A percentile compares a stretch with the other conserved stretches of the same genome.
Evolutionary conservation across 2,329 filamentous ascomycete genomes (phyloP).

Genomic region (Clonostachys solani): DNA sequence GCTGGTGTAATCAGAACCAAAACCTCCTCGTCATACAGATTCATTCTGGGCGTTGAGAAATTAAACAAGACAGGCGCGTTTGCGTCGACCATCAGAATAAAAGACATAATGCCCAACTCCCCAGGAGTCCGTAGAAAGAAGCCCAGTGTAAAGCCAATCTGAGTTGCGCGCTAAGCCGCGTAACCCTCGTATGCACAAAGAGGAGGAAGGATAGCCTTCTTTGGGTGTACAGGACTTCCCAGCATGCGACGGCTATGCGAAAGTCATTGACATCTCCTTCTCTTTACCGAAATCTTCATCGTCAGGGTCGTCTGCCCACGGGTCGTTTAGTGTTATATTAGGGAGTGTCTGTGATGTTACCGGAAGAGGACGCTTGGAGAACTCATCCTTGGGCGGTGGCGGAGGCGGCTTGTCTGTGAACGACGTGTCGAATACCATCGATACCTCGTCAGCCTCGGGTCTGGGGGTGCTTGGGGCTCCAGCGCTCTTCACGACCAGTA

Average conservation of each 20-base stretch:
- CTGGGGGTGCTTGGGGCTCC: slow-evolving; percentile 6
- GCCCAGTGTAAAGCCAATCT: too few species aligned
- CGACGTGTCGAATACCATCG: slow-evolving; percentile 70
- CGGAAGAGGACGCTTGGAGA: slow-evolving; percentile 15
- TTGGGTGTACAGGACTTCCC: too few species aligned
- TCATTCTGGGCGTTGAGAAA: too few species aligned
- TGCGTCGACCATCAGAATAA: too few species aligned
- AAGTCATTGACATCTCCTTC: slow-evolving; percentile 76
- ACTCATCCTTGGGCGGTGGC: slow-evolving; percentile 12
- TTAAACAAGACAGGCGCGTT: too few species aligned
- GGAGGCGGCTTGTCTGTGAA: slow-evolving; percentile 33
- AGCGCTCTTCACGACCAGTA: not conserved
- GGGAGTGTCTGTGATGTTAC: slow-evolving; percentile 44
- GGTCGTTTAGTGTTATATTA: slow-evolving; percentile 47
- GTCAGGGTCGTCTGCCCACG: slow-evolving; percentile 66
- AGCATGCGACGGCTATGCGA: slow-evolving; percentile 46
- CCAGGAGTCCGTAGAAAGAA: too few species aligned
- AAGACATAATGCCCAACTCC: too few species aligned
- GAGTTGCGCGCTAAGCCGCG: too few species aligned
- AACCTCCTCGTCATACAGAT: too few species aligned
- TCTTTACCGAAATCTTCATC: slow-evolving; percentile 69
- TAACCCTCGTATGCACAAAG: too few species aligned
- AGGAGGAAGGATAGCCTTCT: not conserved
- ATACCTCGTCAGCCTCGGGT: slow-evolving; percentile 40
- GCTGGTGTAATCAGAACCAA: too few species aligned